Evolutionary conservation across 2,329 filamentous ascomycete species (phyloP).

Genomic region (Colletotrichum lini): DNA sequence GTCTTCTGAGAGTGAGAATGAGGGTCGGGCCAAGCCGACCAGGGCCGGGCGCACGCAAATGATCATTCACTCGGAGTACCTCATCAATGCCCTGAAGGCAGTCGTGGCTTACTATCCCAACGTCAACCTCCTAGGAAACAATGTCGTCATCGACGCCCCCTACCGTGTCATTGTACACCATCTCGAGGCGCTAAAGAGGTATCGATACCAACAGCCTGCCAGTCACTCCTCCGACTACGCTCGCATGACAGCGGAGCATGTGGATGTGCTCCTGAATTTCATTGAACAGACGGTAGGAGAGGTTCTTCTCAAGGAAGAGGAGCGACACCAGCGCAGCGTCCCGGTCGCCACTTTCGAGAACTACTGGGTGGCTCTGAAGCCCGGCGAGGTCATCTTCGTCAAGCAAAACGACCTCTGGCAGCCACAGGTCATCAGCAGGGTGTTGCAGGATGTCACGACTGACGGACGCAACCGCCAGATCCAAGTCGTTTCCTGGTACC

Average conservation of each 20-base stretch:
- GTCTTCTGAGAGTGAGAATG: constrained; percentile 46
- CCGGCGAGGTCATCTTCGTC: constrained; percentile 61
- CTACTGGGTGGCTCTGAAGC: constrained; percentile 63
- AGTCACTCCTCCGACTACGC: constrained; percentile 59
- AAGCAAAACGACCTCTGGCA: constrained; percentile 58
- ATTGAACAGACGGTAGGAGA: constrained; percentile 56
- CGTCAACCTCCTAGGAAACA: constrained; percentile 54
- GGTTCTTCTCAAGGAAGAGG: constrained; percentile 57
- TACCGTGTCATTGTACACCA: constrained; percentile 65
- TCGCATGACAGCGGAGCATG: constrained; percentile 58
- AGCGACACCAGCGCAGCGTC: constrained; percentile 53
- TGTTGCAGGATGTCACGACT: constrained; percentile 41
- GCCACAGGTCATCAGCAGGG: constrained; percentile 57
- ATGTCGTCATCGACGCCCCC: constrained; percentile 59
- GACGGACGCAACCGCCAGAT: constrained; percentile 7
- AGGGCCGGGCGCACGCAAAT: constrained; percentile 55
- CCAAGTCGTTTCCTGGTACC: constrained; percentile 58
- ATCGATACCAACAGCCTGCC: constrained; percentile 58
- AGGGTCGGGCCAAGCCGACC: constrained; percentile 46
- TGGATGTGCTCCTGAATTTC: constrained; percentile 61
- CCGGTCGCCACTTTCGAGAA: constrained; percentile 61
- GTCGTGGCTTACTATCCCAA: constrained; percentile 65
- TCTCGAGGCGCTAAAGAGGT: constrained; percentile 57
- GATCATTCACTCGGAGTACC: constrained; percentile 60
- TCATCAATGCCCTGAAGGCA: constrained; percentile 63